Conservation (phyloP, 139 green algal genomes). For the Haematococcus sp. region DNA sequence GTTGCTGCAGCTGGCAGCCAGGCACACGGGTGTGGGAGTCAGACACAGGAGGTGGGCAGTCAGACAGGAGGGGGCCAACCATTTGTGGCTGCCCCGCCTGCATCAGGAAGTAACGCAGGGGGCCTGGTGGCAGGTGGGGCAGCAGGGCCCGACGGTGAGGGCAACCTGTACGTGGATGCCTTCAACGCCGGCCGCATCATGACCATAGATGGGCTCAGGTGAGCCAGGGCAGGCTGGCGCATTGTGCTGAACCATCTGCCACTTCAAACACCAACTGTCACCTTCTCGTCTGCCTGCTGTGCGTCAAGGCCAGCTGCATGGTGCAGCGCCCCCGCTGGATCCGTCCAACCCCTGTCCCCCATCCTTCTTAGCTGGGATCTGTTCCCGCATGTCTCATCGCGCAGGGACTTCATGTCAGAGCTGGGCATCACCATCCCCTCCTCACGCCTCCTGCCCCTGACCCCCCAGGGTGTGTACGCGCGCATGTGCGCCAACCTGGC, state of each 20-base stretch:
- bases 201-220: not conserved
- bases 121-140: not conserved
- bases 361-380: too few species aligned
- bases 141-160: not conserved
- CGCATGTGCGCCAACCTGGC: slow-evolving; percentile 61
- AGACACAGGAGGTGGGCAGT: too few species aligned
- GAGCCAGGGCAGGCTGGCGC: not conserved
- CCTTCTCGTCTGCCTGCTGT: too few species aligned
- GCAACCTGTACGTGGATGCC: not conserved
- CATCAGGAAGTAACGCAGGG: not conserved
- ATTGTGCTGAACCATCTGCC: too few species aligned
- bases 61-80: too few species aligned
- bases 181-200: not conserved
- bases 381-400: too few species aligned
- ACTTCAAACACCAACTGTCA: too few species aligned
- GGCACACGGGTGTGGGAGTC: too few species aligned
- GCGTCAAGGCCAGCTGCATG: too few species aligned
- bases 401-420: slow-evolving; percentile 39
- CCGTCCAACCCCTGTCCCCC: too few species aligned
- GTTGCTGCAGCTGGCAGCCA: not conserved
- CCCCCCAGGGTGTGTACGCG: slow-evolving; percentile 11
- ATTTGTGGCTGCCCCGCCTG: too few species aligned
- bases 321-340: too few species aligned
- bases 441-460: slow-evolving; percentile 16
- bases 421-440: not conserved